Percentiles rank a stretch among this genome's conserved stretches.
These are phyloP conservation scores for Cunninghamia lanceolata DNA, from an alignment of 75 land plant species.

Conservation along the genomic window DNA sequence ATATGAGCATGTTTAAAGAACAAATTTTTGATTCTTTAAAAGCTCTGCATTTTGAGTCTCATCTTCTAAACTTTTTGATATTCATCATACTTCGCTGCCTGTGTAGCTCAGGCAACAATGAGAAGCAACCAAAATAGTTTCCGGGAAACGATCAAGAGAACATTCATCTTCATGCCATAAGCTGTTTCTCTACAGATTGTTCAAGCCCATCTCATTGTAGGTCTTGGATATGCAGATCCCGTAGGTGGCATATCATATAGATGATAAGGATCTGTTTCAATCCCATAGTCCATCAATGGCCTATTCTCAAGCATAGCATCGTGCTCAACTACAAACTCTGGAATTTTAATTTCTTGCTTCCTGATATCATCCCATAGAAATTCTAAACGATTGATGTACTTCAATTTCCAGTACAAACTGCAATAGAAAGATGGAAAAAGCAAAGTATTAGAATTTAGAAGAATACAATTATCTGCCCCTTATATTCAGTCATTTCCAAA, in stretches of 20 bases:
- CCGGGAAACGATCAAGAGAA: neutral
- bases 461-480: neutral
- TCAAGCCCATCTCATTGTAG: slow-evolving; percentile 37
- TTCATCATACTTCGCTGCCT: neutral
- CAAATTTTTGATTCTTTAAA: neutral
- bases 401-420: slow-evolving; percentile 89
- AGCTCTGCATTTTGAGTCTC: neutral
- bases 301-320: slow-evolving; percentile 82
- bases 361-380: slow-evolving; percentile 86
- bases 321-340: slow-evolving; percentile 79
- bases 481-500: neutral
- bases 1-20: neutral
- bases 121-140: neutral
- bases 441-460: neutral
- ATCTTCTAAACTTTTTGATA: neutral
- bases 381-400: slow-evolving; percentile 79
- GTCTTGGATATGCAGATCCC: slow-evolving; percentile 31
- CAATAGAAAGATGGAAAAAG: slow-evolving; percentile 3
- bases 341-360: slow-evolving; percentile 83
- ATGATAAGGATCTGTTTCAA: slow-evolving; percentile 75
- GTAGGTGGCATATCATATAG: slow-evolving; percentile 31
- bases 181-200: neutral
- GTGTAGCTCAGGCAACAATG: neutral
- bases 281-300: slow-evolving; percentile 91
- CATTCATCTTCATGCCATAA: neutral